Evolutionary conservation across 1,139 yeast genomes (phyloP), one percentile per base, ranked within the genome.

Genomic region (Magnusiomyces paraingens): DNA sequence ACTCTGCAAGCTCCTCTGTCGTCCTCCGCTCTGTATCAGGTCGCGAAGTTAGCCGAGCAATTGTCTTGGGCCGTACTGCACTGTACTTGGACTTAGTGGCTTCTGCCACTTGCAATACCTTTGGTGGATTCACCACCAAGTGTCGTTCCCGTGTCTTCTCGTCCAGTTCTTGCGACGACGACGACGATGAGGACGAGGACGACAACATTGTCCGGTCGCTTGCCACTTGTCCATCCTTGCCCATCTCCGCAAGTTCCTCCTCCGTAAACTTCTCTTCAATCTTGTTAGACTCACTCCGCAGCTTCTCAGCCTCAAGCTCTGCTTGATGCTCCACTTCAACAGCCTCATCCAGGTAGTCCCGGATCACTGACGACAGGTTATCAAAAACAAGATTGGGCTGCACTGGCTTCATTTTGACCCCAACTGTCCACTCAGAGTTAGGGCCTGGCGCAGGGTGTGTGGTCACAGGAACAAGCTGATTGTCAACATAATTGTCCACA

Each of bases 1-100:
- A 35, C 5, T 43, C 44, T 20, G 56, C 56, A 40, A 52, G 50
- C 38, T 55, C 57, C 38, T 50, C 51, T 12, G 50, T 45, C 1
- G 55, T 39, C 17, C 55, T 36, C 1, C 55, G 50, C 8, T 50
- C 44, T 1, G 58, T 55, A 32, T 55, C 58, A 3, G 52, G 54
- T 2, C 50, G 52, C 21, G 47, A 38, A 15, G 45, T 49, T 29
- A 49, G 36, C 22, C 54, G 52, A n/a, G 50, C 52, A n/a, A 38
- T 44, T n/a, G 20, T 21, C 21, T 39, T 38, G 38, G 22, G 47
- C 17, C 35, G 32, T 8, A 26, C 32, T 8, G 32, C 32, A 8
- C 32, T 26, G 8, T 26, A 26, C 32, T 26, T 26, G 32, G 32
- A 26, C 8, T 26, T 26, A 8, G 32, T 26, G 8, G 32, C 32